phyloP scores from a whole-genome alignment of 116 monocot genomes.

The Dioscorea cayenensis region DNA sequence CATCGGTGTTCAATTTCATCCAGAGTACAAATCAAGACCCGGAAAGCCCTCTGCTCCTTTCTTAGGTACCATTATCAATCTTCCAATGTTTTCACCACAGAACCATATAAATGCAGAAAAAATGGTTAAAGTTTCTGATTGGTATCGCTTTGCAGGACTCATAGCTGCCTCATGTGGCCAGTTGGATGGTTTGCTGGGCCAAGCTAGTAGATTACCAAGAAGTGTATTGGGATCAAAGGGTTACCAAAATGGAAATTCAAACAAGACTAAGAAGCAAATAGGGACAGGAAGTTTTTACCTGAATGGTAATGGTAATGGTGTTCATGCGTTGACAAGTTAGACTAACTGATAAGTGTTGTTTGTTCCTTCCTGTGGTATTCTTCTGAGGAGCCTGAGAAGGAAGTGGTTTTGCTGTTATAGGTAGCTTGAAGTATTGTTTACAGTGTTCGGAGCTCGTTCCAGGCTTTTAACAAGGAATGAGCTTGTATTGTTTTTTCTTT shows the following conservation, averaged over 20 bases:
- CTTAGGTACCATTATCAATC: slow-evolving; percentile 30
- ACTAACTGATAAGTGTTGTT: neutral
- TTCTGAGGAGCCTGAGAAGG: no score
- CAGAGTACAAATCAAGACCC: slow-evolving; percentile 98
- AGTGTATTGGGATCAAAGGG: slow-evolving; percentile 3
- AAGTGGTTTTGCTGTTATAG: no score
- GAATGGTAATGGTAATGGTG: slow-evolving; percentile 39
- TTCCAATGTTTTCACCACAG: no score
- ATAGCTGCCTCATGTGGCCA: slow-evolving; percentile 46
- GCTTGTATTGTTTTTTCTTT: neutral
- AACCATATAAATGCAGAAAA: neutral
- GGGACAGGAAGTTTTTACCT: slow-evolving; percentile 19
- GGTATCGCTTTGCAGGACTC: slow-evolving; percentile 20
- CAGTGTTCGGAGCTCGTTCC: neutral
- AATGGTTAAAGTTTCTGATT: neutral
- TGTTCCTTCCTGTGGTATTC: neutral
- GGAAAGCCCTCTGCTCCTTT: slow-evolving; percentile 84
- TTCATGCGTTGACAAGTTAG: slow-evolving; percentile 11
- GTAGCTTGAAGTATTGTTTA: neutral
- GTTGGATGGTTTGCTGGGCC: slow-evolving; percentile 17
- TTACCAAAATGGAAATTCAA: slow-evolving; percentile 25
- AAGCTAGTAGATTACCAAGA: neutral
- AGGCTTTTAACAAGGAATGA: neutral
- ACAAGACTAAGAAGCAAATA: slow-evolving; percentile 9
- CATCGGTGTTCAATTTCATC: slow-evolving; percentile 94